These are phyloP conservation scores for Aspergillus chevalieri DNA, from an alignment of 2,329 filamentous ascomycete species.

Conservation along the genomic window DNA sequence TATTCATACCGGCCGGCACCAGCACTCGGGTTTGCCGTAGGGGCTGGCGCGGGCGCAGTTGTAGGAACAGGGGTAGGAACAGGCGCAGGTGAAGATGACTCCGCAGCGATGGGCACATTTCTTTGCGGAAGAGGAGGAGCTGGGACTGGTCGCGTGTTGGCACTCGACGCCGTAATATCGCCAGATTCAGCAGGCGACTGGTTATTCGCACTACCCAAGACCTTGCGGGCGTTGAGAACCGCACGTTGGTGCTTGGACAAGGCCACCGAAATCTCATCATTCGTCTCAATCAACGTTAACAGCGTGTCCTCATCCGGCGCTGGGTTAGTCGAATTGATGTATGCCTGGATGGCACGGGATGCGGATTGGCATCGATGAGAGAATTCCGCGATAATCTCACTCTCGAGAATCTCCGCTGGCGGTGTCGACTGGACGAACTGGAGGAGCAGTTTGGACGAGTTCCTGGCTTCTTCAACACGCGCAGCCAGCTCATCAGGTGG, in stretches of 20 bases:
- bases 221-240: conserved; percentile 54
- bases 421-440: conserved; percentile 87
- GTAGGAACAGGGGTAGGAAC: neutral
- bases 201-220: conserved; percentile 14
- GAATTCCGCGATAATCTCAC: conserved; percentile 92
- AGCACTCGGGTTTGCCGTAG: conserved; percentile 4
- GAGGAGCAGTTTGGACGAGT: conserved; percentile 83
- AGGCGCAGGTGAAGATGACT: conserved; percentile 9
- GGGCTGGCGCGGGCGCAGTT: conserved; percentile 7
- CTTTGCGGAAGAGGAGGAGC: conserved; percentile 12
- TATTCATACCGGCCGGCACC: conserved; percentile 26
- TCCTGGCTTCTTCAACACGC: conserved; percentile 82
- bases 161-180: conserved; percentile 9
- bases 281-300: conserved; percentile 87
- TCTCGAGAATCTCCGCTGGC: conserved; percentile 64
- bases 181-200: conserved; percentile 14
- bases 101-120: conserved; percentile 5
- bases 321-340: conserved; percentile 74
- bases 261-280: conserved; percentile 79
- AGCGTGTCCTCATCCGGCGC: conserved; percentile 88
- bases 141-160: conserved; percentile 9
- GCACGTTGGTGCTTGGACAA: conserved; percentile 80
- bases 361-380: conserved; percentile 77
- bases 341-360: conserved; percentile 73
- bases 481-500: conserved; percentile 69